Conservation (phyloP, 176 grass and related monocot genomes). For the Aegilops bicornis region DNA sequence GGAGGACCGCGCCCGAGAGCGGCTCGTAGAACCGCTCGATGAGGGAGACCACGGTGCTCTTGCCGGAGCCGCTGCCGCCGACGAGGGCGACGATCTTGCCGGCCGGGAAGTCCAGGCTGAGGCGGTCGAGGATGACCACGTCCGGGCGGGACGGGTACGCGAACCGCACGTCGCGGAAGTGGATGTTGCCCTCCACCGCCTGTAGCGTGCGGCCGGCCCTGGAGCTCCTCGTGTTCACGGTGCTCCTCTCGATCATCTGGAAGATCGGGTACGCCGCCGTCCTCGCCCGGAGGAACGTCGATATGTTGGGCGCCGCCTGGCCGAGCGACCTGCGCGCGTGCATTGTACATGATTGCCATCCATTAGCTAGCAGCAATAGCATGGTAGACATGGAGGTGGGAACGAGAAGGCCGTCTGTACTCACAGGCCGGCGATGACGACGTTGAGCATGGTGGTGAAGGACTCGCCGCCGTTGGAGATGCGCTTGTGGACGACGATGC, state of each 20-base stretch:
- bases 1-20: conserved; percentile 48
- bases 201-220: conserved; percentile 50
- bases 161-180: conserved; percentile 66
- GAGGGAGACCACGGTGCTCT: conserved; percentile 92
- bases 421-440: conserved; percentile 87
- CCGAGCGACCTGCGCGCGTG: conserved; percentile 60
- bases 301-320: conserved; percentile 79
- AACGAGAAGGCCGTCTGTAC: neutral
- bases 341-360: neutral
- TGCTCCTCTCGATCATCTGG: conserved; percentile 95
- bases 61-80: conserved; percentile 88
- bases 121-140: conserved; percentile 67
- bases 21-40: conserved; percentile 99
- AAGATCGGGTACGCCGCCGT: conserved; percentile 88
- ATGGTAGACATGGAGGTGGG: neutral
- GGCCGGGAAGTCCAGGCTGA: conserved; percentile 73
- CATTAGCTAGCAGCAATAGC: neutral
- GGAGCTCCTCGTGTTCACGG: conserved; percentile 53
- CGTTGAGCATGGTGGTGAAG: conserved; percentile 97
- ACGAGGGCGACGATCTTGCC: conserved; percentile 88
- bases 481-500: conserved; percentile 75
- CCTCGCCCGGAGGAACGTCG: conserved; percentile 83
- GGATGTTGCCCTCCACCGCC: conserved; percentile 65
- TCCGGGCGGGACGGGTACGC: conserved; percentile 85
- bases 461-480: conserved; percentile 94